A percentile compares a stretch with the other conserved stretches of the same genome.
Evolutionary conservation across 2,329 filamentous ascomycete species (phyloP).

Genomic region (Calonectria multiphialidica): DNA sequence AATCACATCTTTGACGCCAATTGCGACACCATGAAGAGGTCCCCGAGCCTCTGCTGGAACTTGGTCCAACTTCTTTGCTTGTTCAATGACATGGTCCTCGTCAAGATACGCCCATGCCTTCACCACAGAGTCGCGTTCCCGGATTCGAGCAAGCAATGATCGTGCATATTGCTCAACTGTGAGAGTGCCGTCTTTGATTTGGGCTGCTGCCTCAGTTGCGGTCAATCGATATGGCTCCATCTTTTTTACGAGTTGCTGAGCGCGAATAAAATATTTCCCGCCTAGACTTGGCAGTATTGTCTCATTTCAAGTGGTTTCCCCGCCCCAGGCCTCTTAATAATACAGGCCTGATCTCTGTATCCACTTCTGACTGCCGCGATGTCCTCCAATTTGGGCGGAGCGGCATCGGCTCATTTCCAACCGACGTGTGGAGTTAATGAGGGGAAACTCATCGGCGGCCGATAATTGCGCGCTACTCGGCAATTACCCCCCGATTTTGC

Average conservation of each 20-base stretch:
- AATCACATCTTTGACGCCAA: conserved; percentile 72
- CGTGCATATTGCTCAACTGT: conserved; percentile 64
- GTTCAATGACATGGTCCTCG: conserved; percentile 56
- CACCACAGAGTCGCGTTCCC: conserved; percentile 55
- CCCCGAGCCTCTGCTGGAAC: conserved; percentile 61
- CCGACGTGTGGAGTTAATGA: neutral
- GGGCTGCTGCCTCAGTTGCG: conserved; percentile 54
- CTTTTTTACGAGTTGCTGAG: neutral
- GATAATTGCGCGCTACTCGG: neutral
- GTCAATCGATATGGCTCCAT: conserved; percentile 44
- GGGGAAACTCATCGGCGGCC: neutral
- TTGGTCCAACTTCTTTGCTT: conserved; percentile 62
- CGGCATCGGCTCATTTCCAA: conserved; percentile 12
- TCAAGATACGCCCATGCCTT: conserved; percentile 65
- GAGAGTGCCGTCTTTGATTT: conserved; percentile 54
- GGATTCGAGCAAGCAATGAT: conserved; percentile 59
- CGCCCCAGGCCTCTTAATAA: conserved; percentile 4
- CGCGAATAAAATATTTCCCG: neutral
- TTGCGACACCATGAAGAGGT: conserved; percentile 66
- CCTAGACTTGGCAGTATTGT: neutral
- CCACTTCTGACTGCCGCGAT: neutral
- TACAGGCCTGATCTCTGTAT: neutral
- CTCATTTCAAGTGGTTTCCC: neutral
- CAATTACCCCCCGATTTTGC: neutral
- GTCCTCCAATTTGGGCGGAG: neutral